Evolutionary conservation across 345 rosid species (phyloP).

Genomic region (Hibiscus tridactylites): DNA sequence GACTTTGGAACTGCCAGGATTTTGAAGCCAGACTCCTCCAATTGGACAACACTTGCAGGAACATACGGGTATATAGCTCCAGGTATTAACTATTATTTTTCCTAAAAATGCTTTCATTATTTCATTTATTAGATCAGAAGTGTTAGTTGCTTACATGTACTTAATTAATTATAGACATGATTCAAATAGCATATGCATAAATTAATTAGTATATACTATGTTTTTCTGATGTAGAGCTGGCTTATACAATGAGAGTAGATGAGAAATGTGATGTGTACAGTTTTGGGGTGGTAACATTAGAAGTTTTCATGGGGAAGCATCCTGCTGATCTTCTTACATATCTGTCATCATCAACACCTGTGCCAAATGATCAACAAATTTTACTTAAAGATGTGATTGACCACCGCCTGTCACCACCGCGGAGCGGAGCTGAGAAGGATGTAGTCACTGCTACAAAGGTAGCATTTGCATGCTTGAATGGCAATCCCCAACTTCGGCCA

Average conservation of each 20-base stretch:
- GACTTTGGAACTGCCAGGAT: background rate
- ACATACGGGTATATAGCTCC: background rate
- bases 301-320: background rate
- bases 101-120: background rate
- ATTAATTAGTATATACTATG: background rate
- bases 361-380: background rate
- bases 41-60: background rate
- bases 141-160: background rate
- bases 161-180: background rate
- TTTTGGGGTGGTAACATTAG: background rate
- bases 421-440: background rate
- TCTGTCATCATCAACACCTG: background rate
- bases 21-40: background rate
- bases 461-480: slow-evolving; percentile 10
- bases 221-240: background rate
- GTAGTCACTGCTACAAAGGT: background rate
- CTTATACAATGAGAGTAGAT: background rate
- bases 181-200: background rate
- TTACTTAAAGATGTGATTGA: slow-evolving; percentile 2
- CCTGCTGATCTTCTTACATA: background rate
- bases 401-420: background rate
- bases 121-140: background rate
- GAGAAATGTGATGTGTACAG: background rate
- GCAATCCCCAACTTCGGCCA: slow-evolving; percentile 10
- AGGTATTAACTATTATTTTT: background rate